phyloP scores from a whole-genome alignment of 306 rosid species.

The Dalbergia oliveri region DNA sequence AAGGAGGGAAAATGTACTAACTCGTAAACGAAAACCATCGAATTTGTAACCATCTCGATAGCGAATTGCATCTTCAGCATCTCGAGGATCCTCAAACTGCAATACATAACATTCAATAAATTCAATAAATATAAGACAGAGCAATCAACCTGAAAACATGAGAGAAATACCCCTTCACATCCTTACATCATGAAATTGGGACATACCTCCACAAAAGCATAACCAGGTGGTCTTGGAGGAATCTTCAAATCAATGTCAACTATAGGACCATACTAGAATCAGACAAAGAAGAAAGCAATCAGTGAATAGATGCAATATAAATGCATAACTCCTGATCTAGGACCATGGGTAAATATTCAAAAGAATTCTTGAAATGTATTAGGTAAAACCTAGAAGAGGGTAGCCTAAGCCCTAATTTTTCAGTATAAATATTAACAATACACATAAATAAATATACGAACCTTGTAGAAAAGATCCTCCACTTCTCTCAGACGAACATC shows the following conservation, averaged over 20 bases:
- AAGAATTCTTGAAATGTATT: too few relatives aligned
- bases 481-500: slow-evolving; percentile 89
- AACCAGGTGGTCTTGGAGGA: slow-evolving; percentile 92
- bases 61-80: slow-evolving; percentile 80
- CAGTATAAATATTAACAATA: slow-evolving; percentile 4
- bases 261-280: slow-evolving; percentile 86
- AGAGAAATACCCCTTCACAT: neutral
- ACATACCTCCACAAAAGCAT: slow-evolving; percentile 91
- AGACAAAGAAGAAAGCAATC: slow-evolving; percentile 20
- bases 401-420: too few relatives aligned
- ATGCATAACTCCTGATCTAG: neutral
- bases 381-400: too few relatives aligned
- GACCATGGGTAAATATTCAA: neutral
- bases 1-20: slow-evolving; percentile 44
- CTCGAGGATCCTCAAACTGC: slow-evolving; percentile 87
- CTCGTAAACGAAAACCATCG: slow-evolving; percentile 76
- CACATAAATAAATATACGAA: too few relatives aligned
- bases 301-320: neutral
- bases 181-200: slow-evolving; percentile 12
- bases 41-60: slow-evolving; percentile 78
- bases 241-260: slow-evolving; percentile 92
- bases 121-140: neutral
- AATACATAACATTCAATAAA: slow-evolving; percentile 9
- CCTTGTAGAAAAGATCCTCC: slow-evolving; percentile 91
- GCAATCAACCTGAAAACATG: neutral